Evolutionary conservation across 2,329 filamentous ascomycete genomes (phyloP), one percentile per base, ranked within the genome.

Genomic region (Plenodomus tracheiphilus): DNA sequence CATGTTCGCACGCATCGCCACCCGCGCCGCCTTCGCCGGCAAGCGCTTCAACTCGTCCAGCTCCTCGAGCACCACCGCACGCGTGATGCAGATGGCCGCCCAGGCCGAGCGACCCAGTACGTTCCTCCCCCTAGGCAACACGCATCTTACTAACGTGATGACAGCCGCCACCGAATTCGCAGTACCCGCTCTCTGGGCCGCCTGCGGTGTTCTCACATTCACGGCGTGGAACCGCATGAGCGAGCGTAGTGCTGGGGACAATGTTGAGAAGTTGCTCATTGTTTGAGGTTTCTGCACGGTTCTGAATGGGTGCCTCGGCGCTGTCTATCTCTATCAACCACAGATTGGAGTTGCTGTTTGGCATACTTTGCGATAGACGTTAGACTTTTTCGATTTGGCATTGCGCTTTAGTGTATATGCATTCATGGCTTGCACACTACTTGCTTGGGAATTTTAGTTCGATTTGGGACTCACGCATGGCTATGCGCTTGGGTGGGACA

Each of bases 221-320:
- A 53, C 61, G 5, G 65, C 64, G 2, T 71, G 61, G 60, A 66
- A 63, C 51, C 58, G 68, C 19, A 60, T 65, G 49, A 64, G 59
- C 21, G 65, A 66, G 45, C 56, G 56, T 20, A 55, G 19, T 9
- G 62, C 58, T 1, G 55, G 47, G 41, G 58, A 54, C 19, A 54
- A 68, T 39, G 66, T 70, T 2, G 65, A 70, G 58, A 71, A 65
- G 59, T 46, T 64, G 17, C 53, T 64, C 11, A 57, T 64, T 28
- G 58, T 64, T 22, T 64, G 48, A 43, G 28, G 6, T 15, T 4
- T 11, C 7, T 3, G 15, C 38, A 22, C 37, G 13, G 17, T 41
- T 21, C 35, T n/a, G n/a, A n/a, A n/a, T 30, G 17, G 16, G 40
- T 35, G 34, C 41, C 9, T 21, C 28, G 41, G 32, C 20, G 30